phyloP scores from a whole-genome alignment of 1,139 yeast species.

The Geotrichum candidum region DNA sequence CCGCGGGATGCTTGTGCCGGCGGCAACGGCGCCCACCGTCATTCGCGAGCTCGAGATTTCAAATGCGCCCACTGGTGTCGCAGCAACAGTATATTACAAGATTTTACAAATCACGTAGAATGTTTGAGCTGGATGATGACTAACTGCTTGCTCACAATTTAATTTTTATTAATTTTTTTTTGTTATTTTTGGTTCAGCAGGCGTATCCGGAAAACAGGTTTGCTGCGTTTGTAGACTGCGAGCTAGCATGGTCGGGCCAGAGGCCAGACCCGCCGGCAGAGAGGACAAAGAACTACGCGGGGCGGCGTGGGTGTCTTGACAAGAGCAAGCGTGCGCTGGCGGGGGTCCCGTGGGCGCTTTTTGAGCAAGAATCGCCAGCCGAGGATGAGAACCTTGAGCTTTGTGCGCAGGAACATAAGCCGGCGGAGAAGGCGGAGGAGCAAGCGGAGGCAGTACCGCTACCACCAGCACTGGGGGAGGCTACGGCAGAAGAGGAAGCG shows the following conservation, averaged over 20 bases:
- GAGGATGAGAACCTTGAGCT: background rate
- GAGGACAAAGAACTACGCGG: background rate
- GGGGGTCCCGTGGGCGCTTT: background rate
- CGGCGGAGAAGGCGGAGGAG: background rate
- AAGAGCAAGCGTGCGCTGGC: background rate
- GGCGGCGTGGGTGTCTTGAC: background rate
- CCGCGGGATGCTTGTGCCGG: slow-evolving; percentile 2
- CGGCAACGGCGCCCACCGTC: slow-evolving; percentile 1
- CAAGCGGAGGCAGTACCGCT: background rate
- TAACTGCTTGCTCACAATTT: background rate
- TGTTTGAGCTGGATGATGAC: background rate
- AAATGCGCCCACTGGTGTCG: background rate
- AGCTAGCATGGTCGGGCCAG: background rate
- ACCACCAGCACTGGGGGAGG: too few relatives aligned
- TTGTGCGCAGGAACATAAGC: background rate
- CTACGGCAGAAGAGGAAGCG: too few relatives aligned
- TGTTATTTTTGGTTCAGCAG: background rate
- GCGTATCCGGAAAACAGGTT: slow-evolving; percentile 3
- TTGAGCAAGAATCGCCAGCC: background rate
- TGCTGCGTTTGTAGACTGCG: slow-evolving; percentile 8
- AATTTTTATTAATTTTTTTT: background rate
- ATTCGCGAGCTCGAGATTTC: slow-evolving; percentile 7
- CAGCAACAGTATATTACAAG: background rate
- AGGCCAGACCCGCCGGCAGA: background rate
- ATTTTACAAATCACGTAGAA: background rate